Base-by-base conservation (phyloP, 169 alveolate genomes). In the Cryptosporidium ryanae region DNA sequence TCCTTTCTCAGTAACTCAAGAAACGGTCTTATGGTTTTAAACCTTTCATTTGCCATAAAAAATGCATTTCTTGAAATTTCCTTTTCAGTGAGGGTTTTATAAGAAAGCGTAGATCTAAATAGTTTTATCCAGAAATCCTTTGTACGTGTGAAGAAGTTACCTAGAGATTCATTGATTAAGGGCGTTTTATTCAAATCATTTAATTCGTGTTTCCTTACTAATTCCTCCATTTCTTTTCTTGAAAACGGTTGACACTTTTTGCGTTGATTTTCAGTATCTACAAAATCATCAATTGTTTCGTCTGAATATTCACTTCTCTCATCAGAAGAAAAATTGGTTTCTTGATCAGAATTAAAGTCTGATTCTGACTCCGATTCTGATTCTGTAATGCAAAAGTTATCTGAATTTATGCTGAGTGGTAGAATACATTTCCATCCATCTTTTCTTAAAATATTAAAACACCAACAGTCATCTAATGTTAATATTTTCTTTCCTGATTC, bases 381-480 rank as follows among this genome's bases (percentile, higher is more conserved):
- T 32, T 61, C 87, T 3, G 68, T 23, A 18, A 18, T 46, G 15
- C 18, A 12, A 57, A 57, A 57, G 38, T 61, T 50, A 25, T 38
- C 18, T 21, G 43, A 21, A 21, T 55, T 57, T 59, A 13, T 23
- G 10, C 76, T 76, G 25, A 27, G 43, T n/a, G 68, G 91, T 50
- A 92, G 82, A 57, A 91, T 84, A 44, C 93, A 90, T 48, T 65
- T 83, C 96, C 96, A 93, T 15, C 61, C 87, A 91, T 92, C 87
- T 29, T 91, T 91, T 76, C 90, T 93, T 21, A 91, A 89, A 15
- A 76, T 55, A 70, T 92, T 84, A 57, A 92, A 90, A 31, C 89
- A 90, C 96, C 96, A 93, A 68, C 93, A 90, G 76, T 93, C 96
- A 64, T 89, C 93, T 23, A 93, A 81, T 49, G 93, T 93, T 50